phyloP scores from a whole-genome alignment of 2,329 filamentous ascomycete species.

The Cladophialophora carrionii region DNA sequence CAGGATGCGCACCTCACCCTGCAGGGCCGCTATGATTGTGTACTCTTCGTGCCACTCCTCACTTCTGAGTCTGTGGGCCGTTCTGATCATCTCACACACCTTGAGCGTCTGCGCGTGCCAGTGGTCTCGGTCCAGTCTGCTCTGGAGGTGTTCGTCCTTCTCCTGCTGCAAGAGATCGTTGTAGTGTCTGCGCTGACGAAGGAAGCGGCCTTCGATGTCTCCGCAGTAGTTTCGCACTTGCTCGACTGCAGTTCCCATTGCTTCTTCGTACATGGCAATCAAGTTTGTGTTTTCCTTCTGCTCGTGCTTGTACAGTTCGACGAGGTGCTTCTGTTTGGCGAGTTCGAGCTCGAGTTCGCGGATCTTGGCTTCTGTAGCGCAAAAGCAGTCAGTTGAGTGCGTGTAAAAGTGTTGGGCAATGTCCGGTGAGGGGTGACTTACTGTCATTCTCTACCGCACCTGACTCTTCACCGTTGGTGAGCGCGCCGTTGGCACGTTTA shows the following conservation, averaged over 20 bases:
- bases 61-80: constrained; percentile 52
- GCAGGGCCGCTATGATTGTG: constrained; percentile 51
- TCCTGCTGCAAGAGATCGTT: constrained; percentile 56
- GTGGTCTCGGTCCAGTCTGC: constrained; percentile 54
- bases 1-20: constrained; percentile 55
- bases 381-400: constrained; percentile 10
- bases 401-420: neutral
- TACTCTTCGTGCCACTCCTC: constrained; percentile 53
- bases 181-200: constrained; percentile 54
- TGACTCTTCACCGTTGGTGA: constrained; percentile 22
- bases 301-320: constrained; percentile 51
- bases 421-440: constrained; percentile 21
- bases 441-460: constrained; percentile 30
- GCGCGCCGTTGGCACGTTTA: constrained; percentile 49
- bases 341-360: constrained; percentile 54
- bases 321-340: constrained; percentile 49
- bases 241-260: constrained; percentile 53
- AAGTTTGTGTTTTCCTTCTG: constrained; percentile 54
- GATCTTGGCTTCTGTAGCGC: constrained; percentile 49
- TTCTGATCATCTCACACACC: constrained; percentile 55
- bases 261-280: constrained; percentile 54
- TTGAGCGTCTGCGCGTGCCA: constrained; percentile 55
- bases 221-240: constrained; percentile 56
- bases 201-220: constrained; percentile 54
- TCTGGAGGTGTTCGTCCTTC: constrained; percentile 54